Evolutionary conservation across 2,329 filamentous ascomycete genomes (phyloP).

Genomic region (Scedosporium boydii): DNA sequence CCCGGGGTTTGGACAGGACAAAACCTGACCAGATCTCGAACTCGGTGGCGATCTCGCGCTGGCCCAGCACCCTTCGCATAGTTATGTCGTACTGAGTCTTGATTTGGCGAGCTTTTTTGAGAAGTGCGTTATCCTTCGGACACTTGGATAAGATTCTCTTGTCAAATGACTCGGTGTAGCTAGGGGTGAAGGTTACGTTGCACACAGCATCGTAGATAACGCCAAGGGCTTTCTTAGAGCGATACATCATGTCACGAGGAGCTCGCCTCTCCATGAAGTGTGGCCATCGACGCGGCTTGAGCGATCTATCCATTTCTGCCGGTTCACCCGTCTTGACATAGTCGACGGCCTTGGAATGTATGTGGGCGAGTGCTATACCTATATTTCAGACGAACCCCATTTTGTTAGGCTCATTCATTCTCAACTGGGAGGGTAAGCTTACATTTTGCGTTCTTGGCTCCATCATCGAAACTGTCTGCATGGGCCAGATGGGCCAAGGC

Average conservation of each 20-base stretch:
- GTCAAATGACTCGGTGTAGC: constrained; percentile 68
- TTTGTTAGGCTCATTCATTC: not conserved
- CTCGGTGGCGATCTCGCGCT: constrained; percentile 74
- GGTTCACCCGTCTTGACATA: constrained; percentile 84
- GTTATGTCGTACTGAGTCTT: constrained; percentile 72
- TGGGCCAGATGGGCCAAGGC: constrained; percentile 73
- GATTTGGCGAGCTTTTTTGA: constrained; percentile 52
- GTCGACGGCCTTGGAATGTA: constrained; percentile 90
- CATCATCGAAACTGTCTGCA: constrained; percentile 53
- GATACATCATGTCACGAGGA: constrained; percentile 42
- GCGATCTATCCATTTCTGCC: constrained; percentile 53
- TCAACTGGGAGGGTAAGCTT: constrained; percentile 19
- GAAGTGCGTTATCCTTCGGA: constrained; percentile 38
- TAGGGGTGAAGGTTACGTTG: constrained; percentile 58
- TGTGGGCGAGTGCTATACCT: constrained; percentile 60
- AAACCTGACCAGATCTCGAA: constrained; percentile 91
- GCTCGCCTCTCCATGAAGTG: constrained; percentile 76
- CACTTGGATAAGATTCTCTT: constrained; percentile 59
- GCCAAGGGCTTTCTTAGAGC: constrained; percentile 64
- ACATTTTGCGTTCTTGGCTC: constrained; percentile 63
- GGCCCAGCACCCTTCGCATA: constrained; percentile 72
- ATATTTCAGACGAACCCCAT: not conserved
- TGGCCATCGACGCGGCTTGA: constrained; percentile 60
- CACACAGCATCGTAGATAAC: constrained; percentile 70
- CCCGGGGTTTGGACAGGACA: constrained; percentile 62